Percentiles rank a stretch among this genome's conserved stretches.
phyloP scores from a whole-genome alignment of 495 filamentous ascomycete species.

The Aspergillus funiculosus region DNA sequence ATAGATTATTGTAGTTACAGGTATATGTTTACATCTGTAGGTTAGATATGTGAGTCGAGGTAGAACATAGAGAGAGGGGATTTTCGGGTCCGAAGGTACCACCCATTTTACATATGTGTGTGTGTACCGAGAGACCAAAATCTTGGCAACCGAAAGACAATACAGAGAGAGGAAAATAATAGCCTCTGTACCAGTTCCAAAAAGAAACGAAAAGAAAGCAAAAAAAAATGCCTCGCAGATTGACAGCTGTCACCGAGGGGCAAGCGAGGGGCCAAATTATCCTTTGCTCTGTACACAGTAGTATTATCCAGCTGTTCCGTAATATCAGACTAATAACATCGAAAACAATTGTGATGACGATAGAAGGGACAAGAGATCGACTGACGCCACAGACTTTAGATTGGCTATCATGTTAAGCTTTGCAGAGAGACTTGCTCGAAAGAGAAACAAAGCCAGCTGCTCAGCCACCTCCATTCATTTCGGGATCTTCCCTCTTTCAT shows the following conservation, averaged over 20 bases:
- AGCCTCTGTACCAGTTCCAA: too few species aligned
- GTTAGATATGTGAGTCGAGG: too few species aligned
- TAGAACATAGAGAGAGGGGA: too few species aligned
- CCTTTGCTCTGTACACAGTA: background rate
- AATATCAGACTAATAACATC: background rate
- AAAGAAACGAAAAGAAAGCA: too few species aligned
- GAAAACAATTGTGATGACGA: background rate
- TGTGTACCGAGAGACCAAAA: too few species aligned
- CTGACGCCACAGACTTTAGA: slow-evolving; percentile 11
- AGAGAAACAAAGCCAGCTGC: slow-evolving; percentile 1
- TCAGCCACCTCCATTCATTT: slow-evolving; percentile 19
- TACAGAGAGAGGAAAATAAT: too few species aligned
- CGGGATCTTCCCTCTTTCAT: background rate
- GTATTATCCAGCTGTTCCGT: background rate
- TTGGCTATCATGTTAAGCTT: slow-evolving; percentile 15
- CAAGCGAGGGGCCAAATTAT: background rate
- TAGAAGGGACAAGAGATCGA: background rate
- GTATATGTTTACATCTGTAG: too few species aligned
- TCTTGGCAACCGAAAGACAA: too few species aligned
- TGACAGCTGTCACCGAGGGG: background rate
- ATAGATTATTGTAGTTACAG: too few species aligned
- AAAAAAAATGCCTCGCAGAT: too few species aligned
- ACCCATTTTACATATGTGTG: too few species aligned
- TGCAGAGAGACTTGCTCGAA: background rate
- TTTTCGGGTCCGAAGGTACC: too few species aligned